Evolutionary conservation across 306 rosid genomes (phyloP).

Genomic region (Notholithocarpus densiflorus): DNA sequence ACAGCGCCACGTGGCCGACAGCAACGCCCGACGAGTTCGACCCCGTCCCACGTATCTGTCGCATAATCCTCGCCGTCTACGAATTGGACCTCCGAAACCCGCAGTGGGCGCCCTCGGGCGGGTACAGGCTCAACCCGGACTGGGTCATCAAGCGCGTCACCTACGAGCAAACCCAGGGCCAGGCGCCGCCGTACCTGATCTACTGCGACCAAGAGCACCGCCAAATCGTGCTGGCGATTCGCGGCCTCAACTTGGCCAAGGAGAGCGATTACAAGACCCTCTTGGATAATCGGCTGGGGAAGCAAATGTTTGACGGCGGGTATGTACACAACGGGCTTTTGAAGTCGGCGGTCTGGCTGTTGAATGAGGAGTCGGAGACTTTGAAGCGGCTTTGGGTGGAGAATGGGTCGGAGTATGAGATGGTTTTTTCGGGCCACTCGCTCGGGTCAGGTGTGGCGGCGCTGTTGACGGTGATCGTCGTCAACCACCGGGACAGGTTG

Average conservation of each 20-base stretch:
- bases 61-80: conserved; percentile 78
- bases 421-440: conserved; percentile 90
- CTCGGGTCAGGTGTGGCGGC: conserved; percentile 91
- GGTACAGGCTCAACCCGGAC: conserved; percentile 62
- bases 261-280: conserved; percentile 77
- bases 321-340: conserved; percentile 76
- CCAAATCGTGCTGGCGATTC: conserved; percentile 70
- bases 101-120: conserved; percentile 36
- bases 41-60: conserved; percentile 70
- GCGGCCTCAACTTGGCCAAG: conserved; percentile 64
- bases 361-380: conserved; percentile 71
- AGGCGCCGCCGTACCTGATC: conserved; percentile 78
- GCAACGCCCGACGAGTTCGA: conserved; percentile 72
- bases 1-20: conserved; percentile 70
- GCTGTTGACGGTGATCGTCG: conserved; percentile 60
- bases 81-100: conserved; percentile 61
- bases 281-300: conserved; percentile 61
- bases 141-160: conserved; percentile 57
- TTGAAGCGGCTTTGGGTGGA: conserved; percentile 66
- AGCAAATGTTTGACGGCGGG: conserved; percentile 91
- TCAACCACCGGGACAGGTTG: conserved; percentile 51
- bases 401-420: conserved; percentile 45
- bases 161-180: conserved; percentile 49
- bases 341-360: conserved; percentile 79
- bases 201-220: conserved; percentile 67